Evolutionary conservation across 768 basidiomycete genomes (phyloP).

Genomic region (Boletus sensibilis): DNA sequence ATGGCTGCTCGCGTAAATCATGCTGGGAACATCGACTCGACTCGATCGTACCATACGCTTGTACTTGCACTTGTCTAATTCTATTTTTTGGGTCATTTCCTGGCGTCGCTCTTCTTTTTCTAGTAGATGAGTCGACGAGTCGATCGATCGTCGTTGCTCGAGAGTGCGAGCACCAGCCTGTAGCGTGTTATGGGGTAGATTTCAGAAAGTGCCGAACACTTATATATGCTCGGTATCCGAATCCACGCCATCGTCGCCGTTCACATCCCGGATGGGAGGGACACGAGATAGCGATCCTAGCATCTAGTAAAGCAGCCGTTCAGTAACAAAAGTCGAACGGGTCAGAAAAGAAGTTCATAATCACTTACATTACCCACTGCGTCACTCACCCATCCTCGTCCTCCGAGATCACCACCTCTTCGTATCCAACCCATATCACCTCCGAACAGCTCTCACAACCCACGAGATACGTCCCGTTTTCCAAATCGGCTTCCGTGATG

Average conservation of each 20-base stretch:
- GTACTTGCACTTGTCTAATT: not conserved
- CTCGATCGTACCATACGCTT: too few species aligned
- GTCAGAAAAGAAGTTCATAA: not conserved
- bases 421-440: constrained; percentile 83
- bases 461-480: constrained; percentile 68
- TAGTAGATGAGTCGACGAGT: not conserved
- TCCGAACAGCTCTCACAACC: constrained; percentile 79
- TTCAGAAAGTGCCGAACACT: not conserved
- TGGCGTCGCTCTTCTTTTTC: not conserved
- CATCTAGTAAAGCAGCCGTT: not conserved
- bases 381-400: constrained; percentile 15
- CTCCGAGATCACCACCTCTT: constrained; percentile 40
- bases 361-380: not conserved
- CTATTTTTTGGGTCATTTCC: not conserved
- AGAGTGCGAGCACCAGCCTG: not conserved
- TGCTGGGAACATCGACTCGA: not conserved
- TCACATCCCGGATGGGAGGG: not conserved
- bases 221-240: not conserved
- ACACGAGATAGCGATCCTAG: not conserved
- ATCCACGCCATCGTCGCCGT: not conserved
- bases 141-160: not conserved
- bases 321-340: not conserved
- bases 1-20: not conserved
- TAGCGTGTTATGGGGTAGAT: not conserved
- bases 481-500: constrained; percentile 59